Evolutionary conservation across 2,329 filamentous ascomycete genomes (phyloP), one percentile per base, ranked within the genome.

Genomic region (Monosporascus sp.): DNA sequence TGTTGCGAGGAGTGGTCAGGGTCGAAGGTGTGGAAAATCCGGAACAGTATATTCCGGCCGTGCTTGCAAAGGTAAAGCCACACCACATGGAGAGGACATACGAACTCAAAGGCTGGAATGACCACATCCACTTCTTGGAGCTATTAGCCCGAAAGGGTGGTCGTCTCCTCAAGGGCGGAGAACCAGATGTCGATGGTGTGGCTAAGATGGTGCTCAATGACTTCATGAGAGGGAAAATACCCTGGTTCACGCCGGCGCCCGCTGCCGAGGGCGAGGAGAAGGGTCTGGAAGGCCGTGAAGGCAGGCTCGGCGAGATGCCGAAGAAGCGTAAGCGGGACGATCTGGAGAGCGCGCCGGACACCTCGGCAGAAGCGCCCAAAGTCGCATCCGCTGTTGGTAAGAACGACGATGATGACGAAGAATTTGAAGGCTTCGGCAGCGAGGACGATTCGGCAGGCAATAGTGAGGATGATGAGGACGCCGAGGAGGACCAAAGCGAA

Each of bases 181-280:
- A 97, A 69, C 88, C 93, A 4, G 94, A 99, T 69, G 74, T 97
- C 51, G 93, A 97, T 63, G 91, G 92, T 63, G 91, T 96, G 47
- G 94, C 94, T 1, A 96, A 96, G 72, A 96, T 96, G 84, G 88
- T 99, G 1, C 75, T 99, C 54, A 97, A 96, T 64, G 94, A 99
- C 67, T 99, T 97, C 68, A 83, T 97, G 65, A 78, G 94, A 58
- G 94, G 94, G 52, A 97, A 93, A 72, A 89, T 97, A 25, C 94
- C 94, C 1, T 99, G 95, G 94, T 99, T 91, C 66, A 94, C 89
- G 0, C 85, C 90, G 8, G 86, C 91, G 9, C 90, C 92, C 2
- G 72, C 78, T 15, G 66, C 71, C 3, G 81, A 81, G 47, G 75
- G 73, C 9, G 75, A 75, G 6, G 79, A 81, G 11, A 74, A 74